These are phyloP conservation scores for Talaromyces borbonicus DNA, from an alignment of 495 filamentous ascomycete species.

Conservation along the genomic window DNA sequence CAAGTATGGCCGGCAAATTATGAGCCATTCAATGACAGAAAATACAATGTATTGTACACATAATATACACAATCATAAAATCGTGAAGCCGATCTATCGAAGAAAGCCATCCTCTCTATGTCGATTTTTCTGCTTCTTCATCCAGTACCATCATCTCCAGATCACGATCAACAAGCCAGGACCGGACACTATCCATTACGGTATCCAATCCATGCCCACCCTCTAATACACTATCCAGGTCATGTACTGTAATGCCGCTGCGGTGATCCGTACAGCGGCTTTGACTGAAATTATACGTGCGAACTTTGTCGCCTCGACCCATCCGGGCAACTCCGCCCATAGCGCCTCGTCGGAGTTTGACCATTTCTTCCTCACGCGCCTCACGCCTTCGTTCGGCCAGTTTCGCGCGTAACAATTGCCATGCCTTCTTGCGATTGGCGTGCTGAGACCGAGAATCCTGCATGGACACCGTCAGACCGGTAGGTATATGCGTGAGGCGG, in stretches of 20 bases:
- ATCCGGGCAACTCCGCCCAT: conserved; percentile 68
- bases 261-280: conserved; percentile 91
- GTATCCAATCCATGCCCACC: conserved; percentile 62
- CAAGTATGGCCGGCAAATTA: neutral
- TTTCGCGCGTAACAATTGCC: conserved; percentile 72
- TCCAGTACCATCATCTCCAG: conserved; percentile 55
- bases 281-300: conserved; percentile 93
- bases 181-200: conserved; percentile 70
- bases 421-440: conserved; percentile 75
- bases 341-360: conserved; percentile 59
- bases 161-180: conserved; percentile 71
- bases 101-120: no score
- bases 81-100: neutral
- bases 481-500: conserved; percentile 85
- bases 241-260: conserved; percentile 70
- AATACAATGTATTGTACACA: conserved; percentile 3
- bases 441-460: conserved; percentile 90
- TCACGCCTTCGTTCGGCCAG: conserved; percentile 74
- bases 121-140: conserved; percentile 18
- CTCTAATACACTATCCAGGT: conserved; percentile 69
- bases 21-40: neutral
- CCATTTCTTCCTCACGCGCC: conserved; percentile 73
- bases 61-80: conserved; percentile 3
- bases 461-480: conserved; percentile 74
- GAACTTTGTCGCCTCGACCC: conserved; percentile 83